Percentiles rank a stretch among this genome's conserved stretches.
Evolutionary conservation across 805 yeast species (phyloP).

Genomic region (Ascoidea rubescens): DNA sequence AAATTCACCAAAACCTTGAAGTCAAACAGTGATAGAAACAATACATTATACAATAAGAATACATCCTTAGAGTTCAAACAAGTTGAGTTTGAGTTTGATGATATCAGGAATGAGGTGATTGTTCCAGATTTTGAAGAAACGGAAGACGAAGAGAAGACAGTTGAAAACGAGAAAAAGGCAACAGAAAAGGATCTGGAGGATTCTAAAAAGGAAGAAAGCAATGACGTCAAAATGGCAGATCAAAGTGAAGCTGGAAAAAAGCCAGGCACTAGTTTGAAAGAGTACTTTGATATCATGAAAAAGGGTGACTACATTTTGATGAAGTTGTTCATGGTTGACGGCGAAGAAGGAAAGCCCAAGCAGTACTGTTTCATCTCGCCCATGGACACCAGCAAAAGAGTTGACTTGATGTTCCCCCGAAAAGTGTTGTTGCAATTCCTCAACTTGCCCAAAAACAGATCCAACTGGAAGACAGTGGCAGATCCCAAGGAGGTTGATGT

Average conservation of each 20-base stretch:
- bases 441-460: slow-evolving; percentile 39
- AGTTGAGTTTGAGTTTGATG: slow-evolving; percentile 1
- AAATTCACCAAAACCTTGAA: slow-evolving; percentile 33
- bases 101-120: slow-evolving; percentile 20
- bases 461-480: slow-evolving; percentile 66
- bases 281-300: slow-evolving; percentile 15
- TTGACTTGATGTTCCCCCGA: slow-evolving; percentile 79
- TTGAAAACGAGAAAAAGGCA: neutral
- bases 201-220: too few relatives aligned
- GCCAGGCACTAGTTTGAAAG: slow-evolving; percentile 13
- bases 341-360: slow-evolving; percentile 14
- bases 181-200: too few relatives aligned
- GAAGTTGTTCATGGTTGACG: slow-evolving; percentile 2
- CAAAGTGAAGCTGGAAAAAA: neutral
- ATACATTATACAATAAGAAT: neutral
- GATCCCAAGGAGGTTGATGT: slow-evolving; percentile 53
- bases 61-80: slow-evolving; percentile 18
- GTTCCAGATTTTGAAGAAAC: slow-evolving; percentile 20
- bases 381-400: slow-evolving; percentile 18
- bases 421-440: slow-evolving; percentile 57
- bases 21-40: slow-evolving; percentile 19
- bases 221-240: too few relatives aligned
- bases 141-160: slow-evolving; percentile 9
- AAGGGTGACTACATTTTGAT: slow-evolving; percentile 23
- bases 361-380: slow-evolving; percentile 20